Percentiles rank a stretch among this genome's conserved stretches.
phyloP scores from a whole-genome alignment of 2,329 filamentous ascomycete species.

The Aspergillus sp. region DNA sequence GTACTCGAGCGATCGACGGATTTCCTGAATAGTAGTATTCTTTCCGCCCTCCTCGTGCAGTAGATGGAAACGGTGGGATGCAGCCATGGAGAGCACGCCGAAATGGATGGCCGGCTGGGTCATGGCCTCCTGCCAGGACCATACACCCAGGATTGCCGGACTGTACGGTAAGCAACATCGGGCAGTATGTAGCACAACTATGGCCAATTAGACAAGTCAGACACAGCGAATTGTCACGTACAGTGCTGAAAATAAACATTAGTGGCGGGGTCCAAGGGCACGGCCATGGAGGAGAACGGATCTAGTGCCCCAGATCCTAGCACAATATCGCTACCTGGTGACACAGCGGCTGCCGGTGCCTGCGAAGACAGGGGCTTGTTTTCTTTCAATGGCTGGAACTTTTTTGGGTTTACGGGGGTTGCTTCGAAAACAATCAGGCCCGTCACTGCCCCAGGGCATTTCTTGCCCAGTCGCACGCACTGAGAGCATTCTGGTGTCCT shows the following conservation, averaged over 20 bases:
- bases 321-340: neutral
- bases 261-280: neutral
- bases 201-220: neutral
- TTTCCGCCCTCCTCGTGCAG: neutral
- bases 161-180: neutral
- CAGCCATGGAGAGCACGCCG: neutral
- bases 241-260: neutral
- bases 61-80: neutral
- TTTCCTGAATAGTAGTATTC: neutral
- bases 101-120: neutral
- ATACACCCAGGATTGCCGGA: neutral
- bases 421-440: neutral
- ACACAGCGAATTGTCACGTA: neutral
- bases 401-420: neutral
- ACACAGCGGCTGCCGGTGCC: neutral
- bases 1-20: neutral
- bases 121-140: neutral
- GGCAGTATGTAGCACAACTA: slow-evolving; percentile 1
- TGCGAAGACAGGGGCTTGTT: neutral
- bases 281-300: neutral
- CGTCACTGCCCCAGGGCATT: neutral
- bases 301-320: neutral
- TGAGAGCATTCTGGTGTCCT: neutral
- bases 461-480: neutral
- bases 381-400: neutral